These are phyloP conservation scores for Grosmannia huntii DNA, from an alignment of 2,329 filamentous ascomycete genomes.

Conservation along the genomic window DNA sequence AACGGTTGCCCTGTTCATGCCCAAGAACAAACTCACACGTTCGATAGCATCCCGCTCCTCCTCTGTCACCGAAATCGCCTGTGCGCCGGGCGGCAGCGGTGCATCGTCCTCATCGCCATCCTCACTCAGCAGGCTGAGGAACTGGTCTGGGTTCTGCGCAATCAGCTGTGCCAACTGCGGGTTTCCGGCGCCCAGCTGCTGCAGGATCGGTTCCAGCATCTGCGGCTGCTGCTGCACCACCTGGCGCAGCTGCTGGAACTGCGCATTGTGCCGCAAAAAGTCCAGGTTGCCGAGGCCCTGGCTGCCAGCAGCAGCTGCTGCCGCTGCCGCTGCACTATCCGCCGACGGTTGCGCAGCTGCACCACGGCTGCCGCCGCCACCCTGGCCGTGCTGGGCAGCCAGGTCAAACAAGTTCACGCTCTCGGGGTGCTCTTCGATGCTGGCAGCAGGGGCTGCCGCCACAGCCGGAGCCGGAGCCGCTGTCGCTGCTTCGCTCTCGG, in stretches of 20 bases:
- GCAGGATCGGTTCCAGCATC: constrained; percentile 96
- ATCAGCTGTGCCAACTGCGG: constrained; percentile 90
- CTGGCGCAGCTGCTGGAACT: constrained; percentile 95
- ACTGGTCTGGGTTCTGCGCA: constrained; percentile 82
- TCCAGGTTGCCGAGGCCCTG: constrained; percentile 66
- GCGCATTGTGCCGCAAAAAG: constrained; percentile 86
- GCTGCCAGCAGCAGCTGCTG: constrained; percentile 34
- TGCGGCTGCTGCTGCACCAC: constrained; percentile 95
- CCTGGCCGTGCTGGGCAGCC: constrained; percentile 57
- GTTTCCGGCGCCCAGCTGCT: constrained; percentile 90
- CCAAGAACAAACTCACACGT: constrained; percentile 58
- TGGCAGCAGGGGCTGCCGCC: constrained; percentile 26
- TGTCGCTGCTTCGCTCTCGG: constrained; percentile 25
- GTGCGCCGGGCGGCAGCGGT: constrained; percentile 73
- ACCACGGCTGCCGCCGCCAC: constrained; percentile 30
- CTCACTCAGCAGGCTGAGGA: constrained; percentile 80
- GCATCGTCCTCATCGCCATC: constrained; percentile 67
- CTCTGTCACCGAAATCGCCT: constrained; percentile 83
- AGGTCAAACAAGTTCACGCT: constrained; percentile 86
- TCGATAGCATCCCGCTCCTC: constrained; percentile 97
- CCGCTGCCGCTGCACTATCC: constrained; percentile 26
- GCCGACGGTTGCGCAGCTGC: constrained; percentile 18
- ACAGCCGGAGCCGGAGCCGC: constrained; percentile 27
- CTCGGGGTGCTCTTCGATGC: constrained; percentile 44
- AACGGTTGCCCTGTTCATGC: background rate